Conservation (phyloP, 2,329 filamentous ascomycete species). For the Elsinoe batatas region DNA sequence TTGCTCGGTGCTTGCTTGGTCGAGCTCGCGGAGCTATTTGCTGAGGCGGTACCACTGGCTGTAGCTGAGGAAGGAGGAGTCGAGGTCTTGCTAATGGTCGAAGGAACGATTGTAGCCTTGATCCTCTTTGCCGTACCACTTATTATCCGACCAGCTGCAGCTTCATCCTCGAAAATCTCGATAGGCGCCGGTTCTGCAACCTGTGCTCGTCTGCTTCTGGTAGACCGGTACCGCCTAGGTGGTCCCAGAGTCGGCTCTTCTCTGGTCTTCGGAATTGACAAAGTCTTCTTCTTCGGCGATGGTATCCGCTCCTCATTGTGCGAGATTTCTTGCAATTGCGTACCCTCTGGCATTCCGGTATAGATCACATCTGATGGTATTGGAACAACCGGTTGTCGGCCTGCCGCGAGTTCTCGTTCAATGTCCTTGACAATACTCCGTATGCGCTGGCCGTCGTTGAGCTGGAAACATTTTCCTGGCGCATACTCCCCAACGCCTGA, state of each 20-base stretch:
- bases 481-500: slow-evolving; percentile 42
- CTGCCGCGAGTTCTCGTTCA: slow-evolving; percentile 38
- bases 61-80: not conserved
- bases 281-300: slow-evolving; percentile 15
- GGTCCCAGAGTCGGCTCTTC: not conserved
- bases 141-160: not conserved
- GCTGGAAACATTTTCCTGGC: slow-evolving; percentile 36
- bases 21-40: not conserved
- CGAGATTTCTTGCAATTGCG: slow-evolving; percentile 35
- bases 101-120: not conserved
- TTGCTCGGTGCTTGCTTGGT: not conserved
- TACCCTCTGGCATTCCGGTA: slow-evolving; percentile 35
- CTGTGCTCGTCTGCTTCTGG: slow-evolving; percentile 11
- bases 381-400: slow-evolving; percentile 39
- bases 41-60: not conserved
- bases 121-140: not conserved
- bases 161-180: slow-evolving; percentile 28
- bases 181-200: slow-evolving; percentile 23
- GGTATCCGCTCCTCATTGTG: slow-evolving; percentile 33
- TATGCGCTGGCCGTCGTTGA: slow-evolving; percentile 38
- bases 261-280: slow-evolving; percentile 11
- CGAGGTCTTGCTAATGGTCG: not conserved
- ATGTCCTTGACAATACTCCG: slow-evolving; percentile 42
- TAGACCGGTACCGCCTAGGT: not conserved
- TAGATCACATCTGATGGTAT: slow-evolving; percentile 41